These are phyloP conservation scores for Amylocystis lapponica DNA, from an alignment of 768 basidiomycete genomes.

Conservation along the genomic window DNA sequence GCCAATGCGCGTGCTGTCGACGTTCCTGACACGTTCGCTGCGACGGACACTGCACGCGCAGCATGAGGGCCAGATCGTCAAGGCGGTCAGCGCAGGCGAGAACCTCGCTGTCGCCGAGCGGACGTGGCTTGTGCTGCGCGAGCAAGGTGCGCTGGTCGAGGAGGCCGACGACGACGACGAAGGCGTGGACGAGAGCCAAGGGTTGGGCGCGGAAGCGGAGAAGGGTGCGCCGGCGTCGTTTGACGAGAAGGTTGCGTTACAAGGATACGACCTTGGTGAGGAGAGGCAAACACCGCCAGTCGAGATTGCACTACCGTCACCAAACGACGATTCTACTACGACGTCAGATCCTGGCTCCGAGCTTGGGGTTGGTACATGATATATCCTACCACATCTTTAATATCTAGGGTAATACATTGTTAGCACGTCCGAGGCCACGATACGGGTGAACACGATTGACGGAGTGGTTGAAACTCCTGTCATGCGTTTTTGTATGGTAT, in stretches of 20 bases:
- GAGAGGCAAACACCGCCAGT: no score
- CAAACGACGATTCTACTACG: no score
- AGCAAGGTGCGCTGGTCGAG: conserved; percentile 64
- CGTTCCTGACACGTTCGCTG: conserved; percentile 76
- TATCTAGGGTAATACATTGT: no score
- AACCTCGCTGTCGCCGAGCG: conserved; percentile 67
- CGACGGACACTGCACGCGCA: conserved; percentile 65
- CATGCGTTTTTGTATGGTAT: neutral
- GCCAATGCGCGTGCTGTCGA: conserved; percentile 66
- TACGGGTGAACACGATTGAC: no score
- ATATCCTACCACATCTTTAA: conserved; percentile 3
- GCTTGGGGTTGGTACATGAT: conserved; percentile 4
- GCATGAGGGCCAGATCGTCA: conserved; percentile 72
- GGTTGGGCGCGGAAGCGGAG: conserved; percentile 13
- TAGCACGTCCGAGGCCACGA: no score
- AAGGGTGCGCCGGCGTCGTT: conserved; percentile 15
- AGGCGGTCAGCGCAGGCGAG: conserved; percentile 71
- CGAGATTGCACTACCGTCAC: no score
- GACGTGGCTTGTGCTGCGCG: conserved; percentile 51
- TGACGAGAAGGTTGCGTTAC: conserved; percentile 19
- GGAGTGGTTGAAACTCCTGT: conserved; percentile 2
- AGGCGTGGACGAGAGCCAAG: conserved; percentile 23
- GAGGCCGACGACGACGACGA: conserved; percentile 45
- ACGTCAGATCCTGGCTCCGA: conserved; percentile 5
- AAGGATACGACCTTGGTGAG: neutral